Percentiles rank a stretch among this genome's conserved stretches.
Conservation (phyloP, 2,329 filamentous ascomycete genomes). For the Mycosphaerella sp. region DNA sequence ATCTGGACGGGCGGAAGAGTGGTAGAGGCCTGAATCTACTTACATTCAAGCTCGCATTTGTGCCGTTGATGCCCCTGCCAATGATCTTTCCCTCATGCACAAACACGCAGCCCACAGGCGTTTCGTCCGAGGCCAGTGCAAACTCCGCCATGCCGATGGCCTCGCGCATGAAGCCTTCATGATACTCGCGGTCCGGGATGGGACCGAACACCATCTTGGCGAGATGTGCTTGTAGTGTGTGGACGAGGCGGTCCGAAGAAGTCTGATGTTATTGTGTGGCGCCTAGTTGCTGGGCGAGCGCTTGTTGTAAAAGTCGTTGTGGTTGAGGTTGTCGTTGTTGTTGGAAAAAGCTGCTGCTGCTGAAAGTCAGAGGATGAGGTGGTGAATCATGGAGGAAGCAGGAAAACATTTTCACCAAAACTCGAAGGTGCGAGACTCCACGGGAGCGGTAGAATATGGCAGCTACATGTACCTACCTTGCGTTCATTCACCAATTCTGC, state of each 20-base stretch:
- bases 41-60: conserved; percentile 73
- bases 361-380: not conserved
- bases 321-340: not conserved
- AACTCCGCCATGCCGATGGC: conserved; percentile 84
- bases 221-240: not conserved
- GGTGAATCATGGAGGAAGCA: not conserved
- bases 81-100: conserved; percentile 75
- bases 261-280: not conserved
- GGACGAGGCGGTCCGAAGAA: too few relatives aligned
- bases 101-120: conserved; percentile 92
- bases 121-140: conserved; percentile 80
- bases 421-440: not conserved
- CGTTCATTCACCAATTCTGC: too few relatives aligned
- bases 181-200: conserved; percentile 41
- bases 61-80: conserved; percentile 92
- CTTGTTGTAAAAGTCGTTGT: not conserved
- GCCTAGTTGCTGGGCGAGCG: not conserved
- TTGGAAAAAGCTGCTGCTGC: not conserved
- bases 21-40: not conserved
- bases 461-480: too few relatives aligned
- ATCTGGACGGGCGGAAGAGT: too few relatives aligned
- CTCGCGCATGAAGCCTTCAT: conserved; percentile 70
- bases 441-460: not conserved
- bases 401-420: conserved; percentile 3
- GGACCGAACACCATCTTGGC: conserved; percentile 31